Percentiles rank a stretch among this genome's conserved stretches.
These are phyloP conservation scores for Arxiozyma slooffiae DNA, from an alignment of 1,139 yeast genomes.

Conservation along the genomic window DNA sequence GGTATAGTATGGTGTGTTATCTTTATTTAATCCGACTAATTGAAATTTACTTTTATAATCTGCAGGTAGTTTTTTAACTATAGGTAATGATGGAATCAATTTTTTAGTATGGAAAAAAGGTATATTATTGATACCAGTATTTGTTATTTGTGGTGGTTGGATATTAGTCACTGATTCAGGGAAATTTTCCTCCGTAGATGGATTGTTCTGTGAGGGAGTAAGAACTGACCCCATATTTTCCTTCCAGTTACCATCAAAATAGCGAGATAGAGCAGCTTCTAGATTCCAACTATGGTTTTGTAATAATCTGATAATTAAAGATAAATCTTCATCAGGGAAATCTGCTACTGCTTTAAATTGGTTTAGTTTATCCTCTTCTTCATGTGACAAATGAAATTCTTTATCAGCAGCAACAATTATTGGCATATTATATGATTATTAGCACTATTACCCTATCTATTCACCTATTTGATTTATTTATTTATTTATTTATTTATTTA, in stretches of 20 bases:
- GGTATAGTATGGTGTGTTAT: neutral
- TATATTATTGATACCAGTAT: neutral
- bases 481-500: no score
- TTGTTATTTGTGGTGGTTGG: neutral
- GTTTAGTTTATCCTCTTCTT: constrained; percentile 33
- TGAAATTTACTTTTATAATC: constrained; percentile 22
- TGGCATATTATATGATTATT: constrained; percentile 25
- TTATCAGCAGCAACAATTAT: constrained; percentile 16
- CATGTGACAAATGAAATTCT: constrained; percentile 29
- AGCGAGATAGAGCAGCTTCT: constrained; percentile 33
- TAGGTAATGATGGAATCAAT: constrained; percentile 26
- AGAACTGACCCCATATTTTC: constrained; percentile 17
- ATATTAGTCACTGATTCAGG: neutral
- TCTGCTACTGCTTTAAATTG: constrained; percentile 33
- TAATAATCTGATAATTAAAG: constrained; percentile 29
- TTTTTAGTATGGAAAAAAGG: constrained; percentile 8
- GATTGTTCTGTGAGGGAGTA: constrained; percentile 8
- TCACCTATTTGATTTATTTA: no score
- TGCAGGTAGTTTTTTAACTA: constrained; percentile 28
- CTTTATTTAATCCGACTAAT: constrained; percentile 19
- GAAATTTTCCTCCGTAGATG: neutral
- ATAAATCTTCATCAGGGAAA: constrained; percentile 31
- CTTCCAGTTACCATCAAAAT: constrained; percentile 33
- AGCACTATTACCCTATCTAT: no score
- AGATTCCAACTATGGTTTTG: constrained; percentile 34